phyloP scores from a whole-genome alignment of 352 stramenopile genomes.

The Phytophthora capsici region DNA sequence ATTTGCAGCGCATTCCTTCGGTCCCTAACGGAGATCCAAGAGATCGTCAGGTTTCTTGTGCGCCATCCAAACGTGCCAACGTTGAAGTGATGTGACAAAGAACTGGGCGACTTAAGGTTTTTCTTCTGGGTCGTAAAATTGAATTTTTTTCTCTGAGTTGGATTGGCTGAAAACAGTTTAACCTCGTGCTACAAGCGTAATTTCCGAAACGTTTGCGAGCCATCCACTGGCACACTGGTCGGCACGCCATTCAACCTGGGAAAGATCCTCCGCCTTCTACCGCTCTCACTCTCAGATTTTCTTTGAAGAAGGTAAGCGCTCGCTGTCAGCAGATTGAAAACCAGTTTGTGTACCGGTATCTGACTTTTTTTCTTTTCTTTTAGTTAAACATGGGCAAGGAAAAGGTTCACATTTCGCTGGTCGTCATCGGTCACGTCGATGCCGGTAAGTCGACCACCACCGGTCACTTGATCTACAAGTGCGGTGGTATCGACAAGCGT shows the following conservation, averaged over 20 bases:
- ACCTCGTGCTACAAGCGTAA: too few species aligned
- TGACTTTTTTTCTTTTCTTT: background rate
- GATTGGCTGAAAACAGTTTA: background rate
- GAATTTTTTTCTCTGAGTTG: background rate
- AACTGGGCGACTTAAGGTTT: too few species aligned
- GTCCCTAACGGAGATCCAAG: too few species aligned
- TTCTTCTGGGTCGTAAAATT: background rate
- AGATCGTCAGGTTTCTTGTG: too few species aligned
- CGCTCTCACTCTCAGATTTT: conserved; percentile 49
- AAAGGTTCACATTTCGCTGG: conserved; percentile 92
- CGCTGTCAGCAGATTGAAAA: background rate
- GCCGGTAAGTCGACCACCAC: conserved; percentile 99
- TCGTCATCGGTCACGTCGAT: conserved; percentile 97
- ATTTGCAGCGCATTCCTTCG: too few species aligned
- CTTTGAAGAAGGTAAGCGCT: conserved; percentile 50
- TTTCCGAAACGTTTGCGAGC: too few species aligned
- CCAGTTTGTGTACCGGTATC: background rate
- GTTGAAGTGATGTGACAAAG: too few species aligned
- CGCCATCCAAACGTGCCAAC: too few species aligned
- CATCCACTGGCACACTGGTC: background rate
- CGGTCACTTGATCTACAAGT: conserved; percentile 99
- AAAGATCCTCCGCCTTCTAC: conserved; percentile 18
- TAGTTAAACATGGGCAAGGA: conserved; percentile 63
- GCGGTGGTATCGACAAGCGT: conserved; percentile 98
- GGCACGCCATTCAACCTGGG: background rate